Percentiles rank a stretch among this genome's conserved stretches.
Evolutionary conservation across 345 rosid species (phyloP).

Genomic region (Mallotus nudiflorus): DNA sequence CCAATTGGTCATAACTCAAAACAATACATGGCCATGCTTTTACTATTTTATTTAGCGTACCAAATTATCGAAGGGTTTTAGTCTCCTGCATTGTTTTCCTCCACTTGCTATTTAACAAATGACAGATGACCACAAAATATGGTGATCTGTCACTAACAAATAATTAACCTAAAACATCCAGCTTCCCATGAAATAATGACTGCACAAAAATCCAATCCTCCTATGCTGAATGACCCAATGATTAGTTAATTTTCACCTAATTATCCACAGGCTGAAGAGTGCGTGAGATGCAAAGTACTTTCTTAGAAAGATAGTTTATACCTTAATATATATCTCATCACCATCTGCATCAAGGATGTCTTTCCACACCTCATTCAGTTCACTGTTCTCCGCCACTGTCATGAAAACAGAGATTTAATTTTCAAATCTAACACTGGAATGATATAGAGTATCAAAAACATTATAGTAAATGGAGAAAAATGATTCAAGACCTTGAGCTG

Average conservation of each 20-base stretch:
- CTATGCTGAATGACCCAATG: no score
- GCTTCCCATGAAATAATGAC: background rate
- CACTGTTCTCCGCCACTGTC: slow-evolving; percentile 79
- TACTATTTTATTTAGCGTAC: background rate
- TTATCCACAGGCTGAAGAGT: background rate
- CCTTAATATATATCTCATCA: slow-evolving; percentile 95
- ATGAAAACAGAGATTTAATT: slow-evolving; percentile 15
- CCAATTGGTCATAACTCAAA: background rate
- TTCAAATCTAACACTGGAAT: slow-evolving; percentile 5
- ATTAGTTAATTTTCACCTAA: background rate
- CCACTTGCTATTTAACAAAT: background rate
- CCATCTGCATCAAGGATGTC: slow-evolving; percentile 93
- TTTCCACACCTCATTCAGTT: slow-evolving; percentile 91
- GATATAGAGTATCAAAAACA: background rate
- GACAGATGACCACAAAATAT: background rate
- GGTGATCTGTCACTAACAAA: background rate
- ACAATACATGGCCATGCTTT: no score
- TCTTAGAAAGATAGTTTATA: slow-evolving; percentile 17
- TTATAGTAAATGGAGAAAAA: background rate
- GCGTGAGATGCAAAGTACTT: background rate
- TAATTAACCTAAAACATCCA: background rate
- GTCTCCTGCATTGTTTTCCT: background rate
- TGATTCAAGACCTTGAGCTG: slow-evolving; percentile 78
- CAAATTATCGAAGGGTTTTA: background rate
- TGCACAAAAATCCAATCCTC: background rate